Percentiles rank a stretch among this genome's conserved stretches.
Conservation (phyloP, 441 rosid species). For the Viola pubescens region DNA sequence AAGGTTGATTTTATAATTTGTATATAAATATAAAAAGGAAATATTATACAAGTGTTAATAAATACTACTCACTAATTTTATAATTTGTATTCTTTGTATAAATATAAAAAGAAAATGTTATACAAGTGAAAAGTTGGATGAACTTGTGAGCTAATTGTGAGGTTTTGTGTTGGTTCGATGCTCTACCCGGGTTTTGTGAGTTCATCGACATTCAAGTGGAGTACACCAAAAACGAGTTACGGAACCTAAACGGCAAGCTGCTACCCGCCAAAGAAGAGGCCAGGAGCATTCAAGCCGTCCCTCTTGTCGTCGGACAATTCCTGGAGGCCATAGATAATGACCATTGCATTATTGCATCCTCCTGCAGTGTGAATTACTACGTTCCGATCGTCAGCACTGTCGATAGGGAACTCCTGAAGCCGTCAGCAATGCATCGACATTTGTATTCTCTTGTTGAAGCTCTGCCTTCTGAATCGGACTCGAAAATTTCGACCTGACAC, state of each 20-base stretch:
- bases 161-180: no score
- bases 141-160: no score
- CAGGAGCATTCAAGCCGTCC: conserved; percentile 80
- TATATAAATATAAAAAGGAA: no score
- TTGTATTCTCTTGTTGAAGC: conserved; percentile 82
- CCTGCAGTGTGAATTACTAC: conserved; percentile 72
- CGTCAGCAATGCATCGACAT: conserved; percentile 87
- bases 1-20: no score
- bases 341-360: conserved; percentile 83
- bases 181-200: conserved; percentile 20
- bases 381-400: conserved; percentile 77
- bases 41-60: no score
- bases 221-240: conserved; percentile 78
- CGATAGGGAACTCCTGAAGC: conserved; percentile 68
- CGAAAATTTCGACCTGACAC: conserved; percentile 72
- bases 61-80: no score
- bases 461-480: conserved; percentile 79
- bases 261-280: conserved; percentile 81
- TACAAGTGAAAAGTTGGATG: no score
- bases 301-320: conserved; percentile 76
- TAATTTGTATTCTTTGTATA: no score
- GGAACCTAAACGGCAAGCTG: conserved; percentile 67
- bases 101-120: no score
- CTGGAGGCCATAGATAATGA: conserved; percentile 91
- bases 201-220: conserved; percentile 79